Base-by-base conservation (phyloP, 2,329 filamentous ascomycete species). In the Diaporthe destruens region DNA sequence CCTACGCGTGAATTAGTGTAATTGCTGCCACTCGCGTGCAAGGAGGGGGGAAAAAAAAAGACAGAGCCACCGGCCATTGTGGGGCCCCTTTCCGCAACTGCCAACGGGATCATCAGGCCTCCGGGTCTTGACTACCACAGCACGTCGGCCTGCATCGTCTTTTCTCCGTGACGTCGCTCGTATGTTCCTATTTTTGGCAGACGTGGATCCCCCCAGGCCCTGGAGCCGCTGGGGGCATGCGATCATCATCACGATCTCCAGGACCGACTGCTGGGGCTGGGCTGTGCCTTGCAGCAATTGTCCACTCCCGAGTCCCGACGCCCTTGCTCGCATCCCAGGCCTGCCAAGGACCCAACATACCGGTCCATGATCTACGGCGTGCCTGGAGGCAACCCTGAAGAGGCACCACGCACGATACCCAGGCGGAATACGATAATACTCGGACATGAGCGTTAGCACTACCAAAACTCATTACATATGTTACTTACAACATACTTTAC, bases 161-260 rank as follows among this genome's bases (percentile, higher is more conserved):
- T 20, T 18, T 23, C 59, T 63, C 23, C 44, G 6, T 42, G 1
- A 34, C 5, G 25, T 63, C 57, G 11, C 57, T 51, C 61, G 12
- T 51, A 23, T 18, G 47, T 12, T 36, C 61, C 61, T 66, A 66
- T 66, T 66, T 66, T 66, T 66, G 61, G 61, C 44, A 51, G 47
- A 36, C 47, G 61, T 66, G 61, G 61, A 39, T 8, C 44, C 61
- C 61, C 61, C 47, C 47, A 6, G n/a, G 8, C 47, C 44, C 29
- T 5, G 5, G 29, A 29, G 29, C 29, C 29, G n/a, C 61, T 4
- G n/a, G 42, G 61, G 61, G 39, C 61, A 53, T 39, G 32, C 61
- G 61, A 66, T 66, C 61, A 66, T 53, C 61, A 66, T 44, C 29
- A 53, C n/a, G 47, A 66, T 66, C 61, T 66, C 61, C 61, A 66